Evolutionary conservation across 441 rosid species (phyloP), one percentile per base, ranked within the genome.

Genomic region (Kokia cookei): DNA sequence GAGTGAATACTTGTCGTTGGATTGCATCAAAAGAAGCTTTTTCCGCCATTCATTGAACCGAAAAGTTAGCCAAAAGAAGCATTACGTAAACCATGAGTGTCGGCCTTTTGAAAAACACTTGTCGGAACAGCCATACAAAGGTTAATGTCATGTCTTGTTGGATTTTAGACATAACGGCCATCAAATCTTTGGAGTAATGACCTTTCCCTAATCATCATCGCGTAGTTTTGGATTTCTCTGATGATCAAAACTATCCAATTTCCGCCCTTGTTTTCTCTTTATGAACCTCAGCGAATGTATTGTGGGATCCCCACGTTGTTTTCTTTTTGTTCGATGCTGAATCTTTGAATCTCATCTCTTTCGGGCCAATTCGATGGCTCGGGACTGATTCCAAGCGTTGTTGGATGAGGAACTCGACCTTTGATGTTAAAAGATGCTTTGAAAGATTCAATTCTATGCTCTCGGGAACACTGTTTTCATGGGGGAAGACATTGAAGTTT

Each of bases 41-140:
- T 11, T 58, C 12, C 5, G 63, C 1, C 87, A 89, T 82, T 17
- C 93, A 94, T 67, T 87, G 84, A 5, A 86, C 90, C 0, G 86
- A 82, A 77, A 85, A 91, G 79, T 89, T 89, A 2, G 98, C 92
- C 35, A 89, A 47, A 10, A 93, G 81, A 24, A 93, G 73, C 96
- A 93, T 91, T 12, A 91, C 84, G 69, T 83, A 77, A 4, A 91
- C 85, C 96, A 91, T 91, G 66, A 93, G 84, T 59, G 83, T 82
- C 0, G 97, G 97, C 0, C 96, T 88, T 24, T 81, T 69, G 0
- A 90, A 87, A 65, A 91, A 91, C 11, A 91, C 90, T 45, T 76
- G 88, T 50, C 85, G 93, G 54, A 91, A 93, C 17, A 93, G 82
- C 97, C 98, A 92, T 32, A 86, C 81, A 68, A 91, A 86, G 0